Conservation (phyloP, 768 basidiomycete genomes). For the Dioszegia crocea region DNA sequence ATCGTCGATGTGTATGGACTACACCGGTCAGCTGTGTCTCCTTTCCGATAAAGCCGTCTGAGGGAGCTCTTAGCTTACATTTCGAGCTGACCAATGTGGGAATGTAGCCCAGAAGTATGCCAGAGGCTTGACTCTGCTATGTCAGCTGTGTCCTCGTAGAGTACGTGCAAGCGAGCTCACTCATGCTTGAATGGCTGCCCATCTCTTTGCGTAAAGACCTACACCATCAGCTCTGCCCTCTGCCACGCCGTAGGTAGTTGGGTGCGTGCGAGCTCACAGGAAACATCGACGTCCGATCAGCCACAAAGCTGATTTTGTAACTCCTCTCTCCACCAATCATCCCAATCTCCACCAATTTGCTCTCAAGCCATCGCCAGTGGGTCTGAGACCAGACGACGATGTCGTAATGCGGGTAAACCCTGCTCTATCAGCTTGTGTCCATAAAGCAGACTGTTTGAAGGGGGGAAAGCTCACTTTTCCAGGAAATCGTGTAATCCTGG, state of each 20-base stretch:
- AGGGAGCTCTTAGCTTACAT: too few species aligned
- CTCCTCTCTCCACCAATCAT: constrained; percentile 69
- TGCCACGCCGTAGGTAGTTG: not conserved
- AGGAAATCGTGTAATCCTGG: constrained; percentile 81
- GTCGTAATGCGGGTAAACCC: constrained; percentile 75
- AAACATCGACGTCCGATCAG: constrained; percentile 87
- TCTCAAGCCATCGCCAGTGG: constrained; percentile 83
- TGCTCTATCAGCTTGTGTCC: not conserved
- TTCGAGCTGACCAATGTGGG: constrained; percentile 60
- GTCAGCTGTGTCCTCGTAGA: not conserved
- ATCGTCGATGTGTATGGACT: constrained; percentile 86
- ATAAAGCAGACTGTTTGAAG: not conserved
- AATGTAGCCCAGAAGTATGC: constrained; percentile 80
- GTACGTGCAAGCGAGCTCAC: constrained; percentile 37
- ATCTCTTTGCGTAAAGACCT: constrained; percentile 66
- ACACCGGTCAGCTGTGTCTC: constrained; percentile 45
- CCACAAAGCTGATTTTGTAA: constrained; percentile 64
- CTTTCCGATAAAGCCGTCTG: too few species aligned
- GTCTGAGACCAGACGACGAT: constrained; percentile 82
- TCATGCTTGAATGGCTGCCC: constrained; percentile 70
- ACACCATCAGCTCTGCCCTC: not conserved
- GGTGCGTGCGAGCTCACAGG: constrained; percentile 51
- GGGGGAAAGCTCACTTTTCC: constrained; percentile 52
- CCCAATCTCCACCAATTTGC: constrained; percentile 77
- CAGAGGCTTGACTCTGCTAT: constrained; percentile 41